Conservation (phyloP, 2,329 filamentous ascomycete genomes). For the Xylariales sp. region DNA sequence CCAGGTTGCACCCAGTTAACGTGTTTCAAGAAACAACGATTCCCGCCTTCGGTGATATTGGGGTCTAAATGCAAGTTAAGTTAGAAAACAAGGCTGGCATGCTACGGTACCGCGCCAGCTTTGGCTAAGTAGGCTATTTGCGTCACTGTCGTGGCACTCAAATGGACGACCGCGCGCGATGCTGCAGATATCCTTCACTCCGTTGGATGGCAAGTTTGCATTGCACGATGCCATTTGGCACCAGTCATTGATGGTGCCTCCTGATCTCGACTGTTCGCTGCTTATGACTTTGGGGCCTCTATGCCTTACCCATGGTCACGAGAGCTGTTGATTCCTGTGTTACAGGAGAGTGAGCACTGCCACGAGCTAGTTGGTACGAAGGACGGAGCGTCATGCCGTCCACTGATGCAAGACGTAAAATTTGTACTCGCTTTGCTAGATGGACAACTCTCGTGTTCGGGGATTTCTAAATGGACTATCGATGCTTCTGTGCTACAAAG, state of each 20-base stretch:
- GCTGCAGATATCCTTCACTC: neutral
- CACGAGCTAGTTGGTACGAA: neutral
- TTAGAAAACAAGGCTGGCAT: too few relatives aligned
- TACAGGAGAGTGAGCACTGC: slow-evolving; percentile 1
- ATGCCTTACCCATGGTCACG: neutral
- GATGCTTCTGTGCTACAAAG: too few relatives aligned
- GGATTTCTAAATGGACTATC: too few relatives aligned
- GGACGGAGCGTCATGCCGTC: too few relatives aligned
- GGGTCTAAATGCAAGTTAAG: too few relatives aligned
- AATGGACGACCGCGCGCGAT: neutral
- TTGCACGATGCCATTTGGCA: neutral
- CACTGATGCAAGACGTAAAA: too few relatives aligned
- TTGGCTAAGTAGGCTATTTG: neutral
- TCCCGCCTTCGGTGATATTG: too few relatives aligned
- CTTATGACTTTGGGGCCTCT: neutral
- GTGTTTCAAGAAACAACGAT: too few relatives aligned
- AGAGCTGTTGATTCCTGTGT: neutral
- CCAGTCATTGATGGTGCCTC: neutral
- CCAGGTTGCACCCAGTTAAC: slow-evolving; percentile 2
- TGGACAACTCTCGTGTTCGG: too few relatives aligned
- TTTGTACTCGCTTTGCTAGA: too few relatives aligned
- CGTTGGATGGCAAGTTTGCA: neutral
- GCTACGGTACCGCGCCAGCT: too few relatives aligned
- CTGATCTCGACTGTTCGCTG: neutral
- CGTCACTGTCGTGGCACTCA: neutral